Evolutionary conservation across 163 green algal genomes (phyloP), one percentile per base, ranked within the genome.

Genomic region (Botryococcus braunii): DNA sequence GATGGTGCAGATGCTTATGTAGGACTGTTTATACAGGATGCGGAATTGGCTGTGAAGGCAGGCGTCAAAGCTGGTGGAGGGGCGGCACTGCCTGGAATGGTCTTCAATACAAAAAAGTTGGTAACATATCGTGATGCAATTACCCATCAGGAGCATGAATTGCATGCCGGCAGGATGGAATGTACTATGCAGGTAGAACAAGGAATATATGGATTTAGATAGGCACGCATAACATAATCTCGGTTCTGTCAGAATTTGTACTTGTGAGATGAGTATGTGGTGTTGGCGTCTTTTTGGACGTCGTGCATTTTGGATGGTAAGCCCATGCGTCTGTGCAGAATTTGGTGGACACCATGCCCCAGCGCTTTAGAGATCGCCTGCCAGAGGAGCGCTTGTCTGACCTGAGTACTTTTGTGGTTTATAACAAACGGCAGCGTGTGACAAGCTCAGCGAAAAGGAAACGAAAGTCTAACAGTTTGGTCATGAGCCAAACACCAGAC

Each of bases 21-120:
- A n/a, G n/a, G n/a, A n/a, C n/a, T n/a, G n/a, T n/a, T n/a, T n/a
- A n/a, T n/a, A 52, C 64, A 77, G 40, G 83, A 81, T 23, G 88
- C 83, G 1, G 69, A 83, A 37, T 52, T 65, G 8, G 75, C 74
- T 32, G 78, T 96, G 50, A 71, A 76, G 5, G 70, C 52, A 4
- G 80, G 79, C 7, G 71, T 88, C 36, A 65, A 62, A 6, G 55
- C 68, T 11, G 81, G 79, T 32, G 74, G 71, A 31, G 81, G 76
- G 3, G 77, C 83, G 25, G 82, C 90, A 40, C 76, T 97, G 70
- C 93, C 93, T 0, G 94, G 94, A 36, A 90, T 98, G 68, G 95
- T 98, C 60, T 92, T 99, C 74, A 99, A 99, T 79, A 73, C 88
- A 8, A 93, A 90, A 49, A 99, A 99, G 81, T 81, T 85, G 72